These are phyloP conservation scores for Fusarium cyanostomum DNA, from an alignment of 2,329 filamentous ascomycete genomes.

Conservation along the genomic window DNA sequence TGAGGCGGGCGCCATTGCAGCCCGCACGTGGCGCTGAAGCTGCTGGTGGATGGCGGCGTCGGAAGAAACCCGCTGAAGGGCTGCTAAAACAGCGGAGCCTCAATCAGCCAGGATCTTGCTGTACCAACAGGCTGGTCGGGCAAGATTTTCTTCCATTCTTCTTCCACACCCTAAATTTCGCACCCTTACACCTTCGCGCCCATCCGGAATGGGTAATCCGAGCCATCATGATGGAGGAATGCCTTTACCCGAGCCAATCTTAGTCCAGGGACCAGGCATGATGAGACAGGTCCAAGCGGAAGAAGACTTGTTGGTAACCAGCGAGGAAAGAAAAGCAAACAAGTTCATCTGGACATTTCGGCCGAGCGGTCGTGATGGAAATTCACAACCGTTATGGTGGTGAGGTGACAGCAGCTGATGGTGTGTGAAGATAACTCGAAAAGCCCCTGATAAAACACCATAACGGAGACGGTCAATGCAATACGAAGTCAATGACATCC, in stretches of 20 bases:
- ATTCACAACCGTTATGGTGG: neutral
- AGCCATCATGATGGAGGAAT: constrained; percentile 29
- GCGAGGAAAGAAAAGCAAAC: neutral
- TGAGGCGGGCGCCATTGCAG: constrained; percentile 1
- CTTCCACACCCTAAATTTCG: neutral
- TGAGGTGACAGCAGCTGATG: neutral
- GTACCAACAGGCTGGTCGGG: constrained; percentile 24
- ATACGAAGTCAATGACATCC: constrained; percentile 11
- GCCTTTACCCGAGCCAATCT: constrained; percentile 37
- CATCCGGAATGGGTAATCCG: constrained; percentile 31
- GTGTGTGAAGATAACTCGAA: neutral
- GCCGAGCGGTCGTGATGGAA: neutral
- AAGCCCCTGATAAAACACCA: constrained; percentile 32
- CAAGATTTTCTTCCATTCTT: constrained; percentile 7
- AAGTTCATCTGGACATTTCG: constrained; percentile 1
- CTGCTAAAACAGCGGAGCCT: constrained; percentile 17
- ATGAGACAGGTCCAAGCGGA: constrained; percentile 15
- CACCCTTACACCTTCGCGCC: constrained; percentile 9
- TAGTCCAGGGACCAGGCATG: constrained; percentile 10
- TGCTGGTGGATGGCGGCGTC: constrained; percentile 18
- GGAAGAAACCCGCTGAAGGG: constrained; percentile 23
- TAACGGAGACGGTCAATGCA: constrained; percentile 25
- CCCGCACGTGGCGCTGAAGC: constrained; percentile 33
- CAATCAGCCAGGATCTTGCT: constrained; percentile 7
- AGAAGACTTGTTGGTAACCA: constrained; percentile 4